A percentile compares a stretch with the other conserved stretches of the same genome.
These are phyloP conservation scores for Sclerotinia borealis DNA, from an alignment of 2,329 filamentous ascomycete species.

Conservation along the genomic window DNA sequence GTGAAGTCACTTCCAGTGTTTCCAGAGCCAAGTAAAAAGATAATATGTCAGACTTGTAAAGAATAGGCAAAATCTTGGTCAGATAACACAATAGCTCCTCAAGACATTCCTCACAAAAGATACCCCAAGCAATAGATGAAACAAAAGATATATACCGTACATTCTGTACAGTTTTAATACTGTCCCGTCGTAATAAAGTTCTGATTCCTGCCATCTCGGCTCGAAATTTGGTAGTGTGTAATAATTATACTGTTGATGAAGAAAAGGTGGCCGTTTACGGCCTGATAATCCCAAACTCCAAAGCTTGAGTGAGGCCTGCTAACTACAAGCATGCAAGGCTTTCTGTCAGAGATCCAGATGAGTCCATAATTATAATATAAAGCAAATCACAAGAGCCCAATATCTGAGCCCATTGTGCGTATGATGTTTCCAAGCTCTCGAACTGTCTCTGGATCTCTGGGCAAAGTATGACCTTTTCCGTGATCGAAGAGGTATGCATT, in stretches of 20 bases:
- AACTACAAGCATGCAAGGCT: not conserved
- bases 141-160: not conserved
- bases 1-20: not conserved
- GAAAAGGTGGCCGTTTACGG: not conserved
- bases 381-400: conserved; percentile 7
- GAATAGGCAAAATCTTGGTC: not conserved
- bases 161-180: no score
- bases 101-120: not conserved
- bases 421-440: conserved; percentile 30
- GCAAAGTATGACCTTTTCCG: conserved; percentile 58
- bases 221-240: not conserved
- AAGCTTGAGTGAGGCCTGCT: not conserved
- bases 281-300: not conserved
- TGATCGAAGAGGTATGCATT: conserved; percentile 58
- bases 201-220: not conserved
- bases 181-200: not conserved
- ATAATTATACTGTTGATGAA: not conserved
- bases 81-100: no score
- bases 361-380: no score
- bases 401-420: conserved; percentile 20
- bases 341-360: not conserved
- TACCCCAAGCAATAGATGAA: not conserved
- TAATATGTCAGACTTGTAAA: not conserved
- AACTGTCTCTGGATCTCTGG: conserved; percentile 40
- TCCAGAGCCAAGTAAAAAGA: not conserved